Base-by-base conservation (phyloP, 306 rosid species). In the Citrullus mucosospermus region DNA sequence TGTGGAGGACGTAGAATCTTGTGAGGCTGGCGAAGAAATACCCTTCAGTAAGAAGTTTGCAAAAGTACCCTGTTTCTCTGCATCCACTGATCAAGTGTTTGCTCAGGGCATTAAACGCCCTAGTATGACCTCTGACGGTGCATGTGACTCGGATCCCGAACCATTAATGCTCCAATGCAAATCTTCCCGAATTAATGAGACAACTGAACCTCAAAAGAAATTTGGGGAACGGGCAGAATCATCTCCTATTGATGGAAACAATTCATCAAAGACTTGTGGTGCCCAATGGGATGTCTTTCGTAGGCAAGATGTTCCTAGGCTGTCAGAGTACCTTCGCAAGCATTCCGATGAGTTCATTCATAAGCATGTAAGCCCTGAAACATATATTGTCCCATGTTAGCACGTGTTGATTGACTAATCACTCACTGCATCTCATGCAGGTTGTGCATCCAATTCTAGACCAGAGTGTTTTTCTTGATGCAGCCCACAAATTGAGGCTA, bases 261-360 rank as follows among this genome's bases (percentile, higher is more conserved):
- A 84, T 69, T 20, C 68, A 8, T 32, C 82, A 6, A 79, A 69
- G 81, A 78, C 81, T 76, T 82, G 84, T 76, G 80, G 88, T 77
- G 93, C 93, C 22, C 91, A 82, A 72, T 96, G 99, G 99, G 99
- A 96, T 81, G 88, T 96, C 55, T 96, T 92, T 74, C 93, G 98
- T 51, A 88, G 93, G 79, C 93, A 92, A 88, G 99, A 96, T 82
- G 98, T 89, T 82, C 92, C 96, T 3, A 92, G 85, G 84, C 96
- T 96, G 80, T 69, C 86, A 67, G 96, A 92, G 82, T 96, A 96
- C 86, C 93, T 96, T 41, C 84, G 81, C 81, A 86, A 82, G 80
- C 93, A 92, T 82, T 78, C 85, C 20, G 81, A 82, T 83, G 91
- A 90, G 83, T 85, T 90, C 78, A 51, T 78, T 75, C 82, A 82